Conservation (phyloP, 495 filamentous ascomycete species). For the Penicillium silybi region DNA sequence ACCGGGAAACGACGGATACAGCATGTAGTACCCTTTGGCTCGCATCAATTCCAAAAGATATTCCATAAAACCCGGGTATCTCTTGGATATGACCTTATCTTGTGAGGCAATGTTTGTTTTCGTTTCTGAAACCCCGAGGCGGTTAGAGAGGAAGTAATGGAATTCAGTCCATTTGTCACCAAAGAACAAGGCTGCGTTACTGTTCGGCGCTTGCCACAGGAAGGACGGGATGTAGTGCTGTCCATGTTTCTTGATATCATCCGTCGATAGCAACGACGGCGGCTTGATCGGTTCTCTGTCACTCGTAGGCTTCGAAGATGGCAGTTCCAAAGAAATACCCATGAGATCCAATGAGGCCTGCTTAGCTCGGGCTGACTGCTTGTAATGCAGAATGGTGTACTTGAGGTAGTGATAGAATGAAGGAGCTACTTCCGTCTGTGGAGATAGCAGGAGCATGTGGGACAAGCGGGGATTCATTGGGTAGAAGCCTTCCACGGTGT, state of each 20-base stretch:
- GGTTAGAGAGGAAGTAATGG: slow-evolving; percentile 64
- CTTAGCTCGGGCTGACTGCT: slow-evolving; percentile 53
- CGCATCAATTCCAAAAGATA: slow-evolving; percentile 68
- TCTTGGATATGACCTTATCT: slow-evolving; percentile 48
- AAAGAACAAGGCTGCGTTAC: slow-evolving; percentile 74
- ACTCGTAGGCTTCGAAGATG: slow-evolving; percentile 53
- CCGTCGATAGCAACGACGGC: slow-evolving; percentile 31
- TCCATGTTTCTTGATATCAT: slow-evolving; percentile 14
- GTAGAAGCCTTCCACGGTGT: slow-evolving; percentile 78
- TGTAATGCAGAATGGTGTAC: slow-evolving; percentile 68
- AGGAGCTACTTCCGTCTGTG: slow-evolving; percentile 69
- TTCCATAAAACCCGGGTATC: slow-evolving; percentile 74
- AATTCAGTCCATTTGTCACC: slow-evolving; percentile 81
- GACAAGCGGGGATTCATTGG: slow-evolving; percentile 56
- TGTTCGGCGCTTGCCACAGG: slow-evolving; percentile 77
- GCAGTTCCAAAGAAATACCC: slow-evolving; percentile 74
- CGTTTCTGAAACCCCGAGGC: slow-evolving; percentile 49
- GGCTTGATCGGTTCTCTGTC: slow-evolving; percentile 48
- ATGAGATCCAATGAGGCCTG: slow-evolving; percentile 52
- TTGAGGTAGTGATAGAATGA: slow-evolving; percentile 79
- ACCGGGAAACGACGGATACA: slow-evolving; percentile 62
- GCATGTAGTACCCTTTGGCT: slow-evolving; percentile 65
- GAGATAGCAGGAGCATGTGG: slow-evolving; percentile 74
- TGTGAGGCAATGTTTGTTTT: slow-evolving; percentile 12
- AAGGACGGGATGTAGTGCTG: slow-evolving; percentile 51